Evolutionary conservation across 148 eudicot genomes (phyloP).

Genomic region (Polygonum aviculare): DNA sequence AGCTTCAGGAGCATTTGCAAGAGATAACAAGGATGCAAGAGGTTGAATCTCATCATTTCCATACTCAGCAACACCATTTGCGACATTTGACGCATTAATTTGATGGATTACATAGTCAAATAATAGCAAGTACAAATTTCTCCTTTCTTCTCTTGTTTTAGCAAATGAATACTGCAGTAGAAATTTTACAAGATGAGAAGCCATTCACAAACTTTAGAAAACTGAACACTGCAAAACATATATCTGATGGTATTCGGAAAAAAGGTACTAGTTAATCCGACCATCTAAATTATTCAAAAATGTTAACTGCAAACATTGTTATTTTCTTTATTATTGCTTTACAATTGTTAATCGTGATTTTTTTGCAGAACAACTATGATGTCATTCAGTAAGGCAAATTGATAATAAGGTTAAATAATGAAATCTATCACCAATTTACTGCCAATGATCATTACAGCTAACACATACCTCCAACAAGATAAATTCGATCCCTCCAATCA

Average conservation of each 20-base stretch:
- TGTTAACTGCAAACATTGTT: too few species aligned
- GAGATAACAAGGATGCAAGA: conserved; percentile 73
- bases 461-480: conserved; percentile 72
- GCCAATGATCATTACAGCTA: background rate
- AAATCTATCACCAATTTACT: background rate
- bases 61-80: conserved; percentile 65
- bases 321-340: background rate
- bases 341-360: background rate
- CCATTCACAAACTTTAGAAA: background rate
- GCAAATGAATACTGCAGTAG: conserved; percentile 72
- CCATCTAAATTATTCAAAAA: background rate
- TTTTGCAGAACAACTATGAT: background rate
- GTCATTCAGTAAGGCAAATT: background rate
- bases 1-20: conserved; percentile 96
- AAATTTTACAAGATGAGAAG: background rate
- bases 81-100: conserved; percentile 56
- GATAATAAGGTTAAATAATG: background rate
- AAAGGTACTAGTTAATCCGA: background rate
- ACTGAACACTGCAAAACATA: background rate
- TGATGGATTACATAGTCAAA: conserved; percentile 82
- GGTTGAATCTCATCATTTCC: conserved; percentile 76
- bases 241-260: background rate
- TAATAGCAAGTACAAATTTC: conserved; percentile 79
- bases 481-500: conserved; percentile 92
- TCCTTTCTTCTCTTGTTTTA: conserved; percentile 80